Evolutionary conservation across 2,329 filamentous ascomycete species (phyloP), one percentile per base, ranked within the genome.

Genomic region (Atkinsonella texensis): DNA sequence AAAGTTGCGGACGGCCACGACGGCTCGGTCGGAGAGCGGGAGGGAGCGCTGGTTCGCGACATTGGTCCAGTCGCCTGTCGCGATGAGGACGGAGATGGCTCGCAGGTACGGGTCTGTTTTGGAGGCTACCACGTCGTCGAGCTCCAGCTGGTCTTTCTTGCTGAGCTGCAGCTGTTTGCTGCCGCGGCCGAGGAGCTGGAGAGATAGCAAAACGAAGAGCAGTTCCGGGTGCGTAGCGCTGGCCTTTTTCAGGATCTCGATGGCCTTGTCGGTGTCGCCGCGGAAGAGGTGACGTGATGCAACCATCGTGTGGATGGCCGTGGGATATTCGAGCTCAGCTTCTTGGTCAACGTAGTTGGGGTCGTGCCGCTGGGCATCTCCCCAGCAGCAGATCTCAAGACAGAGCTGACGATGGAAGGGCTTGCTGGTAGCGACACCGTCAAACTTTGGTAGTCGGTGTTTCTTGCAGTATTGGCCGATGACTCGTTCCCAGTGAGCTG

Each of bases 61-160:
- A 41, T 78, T 76, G 17, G 77, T 72, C 88, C 88, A 93, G 63
- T 89, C 79, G 4, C 84, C 84, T 0, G 83, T 87, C 10, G 84
- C 82, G 54, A 93, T 86, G 57, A 87, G 82, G 3, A 83, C 82
- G 23, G 88, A 87, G 46, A 93, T 84, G 6, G 86, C 87, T 51
- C 87, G 83, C 23, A 93, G 76, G 62, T 90, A 91, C 0, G 87
- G 84, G 59, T 93, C 86, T 0, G 83, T 81, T 54, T 84, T 79
- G 53, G 77, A 80, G 28, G 81, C 77, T 13, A 79, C 72, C 2
- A 70, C 70, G 52, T 79, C 76, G 61, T 81, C 78, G 58, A 81
- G 78, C 58, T 81, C 77, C 23, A 81, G 70, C 54, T 76, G 70
- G 55, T 74, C 72, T 54, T 73, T 73, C 42, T 66, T 66, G 43